These are phyloP conservation scores for Zoysia japonica DNA, from an alignment of 176 grass and related monocot genomes.

Conservation along the genomic window DNA sequence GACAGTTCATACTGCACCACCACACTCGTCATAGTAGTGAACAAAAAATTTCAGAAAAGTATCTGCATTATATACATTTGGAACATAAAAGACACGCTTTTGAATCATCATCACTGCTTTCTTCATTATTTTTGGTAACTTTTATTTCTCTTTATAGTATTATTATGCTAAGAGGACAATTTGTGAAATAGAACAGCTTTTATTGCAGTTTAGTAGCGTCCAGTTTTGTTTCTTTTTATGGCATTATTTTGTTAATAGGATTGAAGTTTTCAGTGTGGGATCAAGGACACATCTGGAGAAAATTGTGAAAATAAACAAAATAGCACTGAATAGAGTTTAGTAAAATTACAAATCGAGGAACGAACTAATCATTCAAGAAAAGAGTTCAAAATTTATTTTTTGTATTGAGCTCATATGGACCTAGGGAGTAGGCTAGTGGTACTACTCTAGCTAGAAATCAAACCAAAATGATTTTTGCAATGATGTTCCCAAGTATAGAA, in stretches of 20 bases:
- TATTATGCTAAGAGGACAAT: no score
- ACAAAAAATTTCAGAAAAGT: neutral
- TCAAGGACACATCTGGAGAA: neutral
- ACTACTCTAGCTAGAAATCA: neutral
- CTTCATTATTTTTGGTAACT: no score
- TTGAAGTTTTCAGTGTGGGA: neutral
- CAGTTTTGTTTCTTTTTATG: neutral
- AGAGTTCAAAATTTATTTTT: neutral
- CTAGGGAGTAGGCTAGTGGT: neutral
- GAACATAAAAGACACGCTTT: neutral
- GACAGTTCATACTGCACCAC: neutral
- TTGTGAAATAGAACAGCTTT: neutral
- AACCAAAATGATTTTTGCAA: conserved; percentile 19
- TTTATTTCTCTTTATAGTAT: no score
- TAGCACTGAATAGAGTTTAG: neutral
- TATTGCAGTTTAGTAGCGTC: neutral
- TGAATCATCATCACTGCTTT: no score
- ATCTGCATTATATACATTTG: neutral
- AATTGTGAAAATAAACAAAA: neutral
- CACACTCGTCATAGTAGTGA: neutral
- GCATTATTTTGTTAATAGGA: neutral
- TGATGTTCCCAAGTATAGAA: conserved; percentile 46
- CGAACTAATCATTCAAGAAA: neutral
- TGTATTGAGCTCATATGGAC: conserved; percentile 3
- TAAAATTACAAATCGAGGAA: neutral